phyloP scores from a whole-genome alignment of 2,329 filamentous ascomycete species.

The Diaporthe sp. region DNA sequence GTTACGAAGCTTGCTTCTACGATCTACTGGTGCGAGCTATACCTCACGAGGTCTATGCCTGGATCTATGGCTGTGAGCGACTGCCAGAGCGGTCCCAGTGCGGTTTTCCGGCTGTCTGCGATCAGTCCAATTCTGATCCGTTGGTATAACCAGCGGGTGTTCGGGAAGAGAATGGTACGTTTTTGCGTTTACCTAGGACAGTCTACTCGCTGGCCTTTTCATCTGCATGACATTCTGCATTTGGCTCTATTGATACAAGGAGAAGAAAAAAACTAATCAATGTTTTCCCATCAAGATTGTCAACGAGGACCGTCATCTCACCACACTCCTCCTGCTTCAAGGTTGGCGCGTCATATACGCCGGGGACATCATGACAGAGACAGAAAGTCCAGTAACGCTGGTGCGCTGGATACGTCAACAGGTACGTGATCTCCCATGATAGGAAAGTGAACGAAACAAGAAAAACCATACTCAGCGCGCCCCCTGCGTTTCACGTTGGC shows the following conservation, averaged over 20 bases:
- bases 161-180: slow-evolving; percentile 49
- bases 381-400: slow-evolving; percentile 53
- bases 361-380: slow-evolving; percentile 50
- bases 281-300: slow-evolving; percentile 43
- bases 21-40: slow-evolving; percentile 53
- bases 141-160: slow-evolving; percentile 53
- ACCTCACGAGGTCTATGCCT: slow-evolving; percentile 49
- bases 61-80: slow-evolving; percentile 46
- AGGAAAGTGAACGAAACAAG: neutral
- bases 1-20: slow-evolving; percentile 50
- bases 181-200: neutral
- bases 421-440: slow-evolving; percentile 44
- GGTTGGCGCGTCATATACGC: slow-evolving; percentile 52
- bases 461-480: neutral
- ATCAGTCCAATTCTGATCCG: slow-evolving; percentile 49
- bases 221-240: no score
- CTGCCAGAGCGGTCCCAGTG: slow-evolving; percentile 54
- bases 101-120: slow-evolving; percentile 50
- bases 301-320: slow-evolving; percentile 55
- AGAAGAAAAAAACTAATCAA: neutral
- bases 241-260: no score
- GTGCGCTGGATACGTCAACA: slow-evolving; percentile 53
- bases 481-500: neutral
- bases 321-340: slow-evolving; percentile 51
- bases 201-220: no score